phyloP scores from a whole-genome alignment of 1,284 basidiomycete species.

The Trichosporon asahii region DNA sequence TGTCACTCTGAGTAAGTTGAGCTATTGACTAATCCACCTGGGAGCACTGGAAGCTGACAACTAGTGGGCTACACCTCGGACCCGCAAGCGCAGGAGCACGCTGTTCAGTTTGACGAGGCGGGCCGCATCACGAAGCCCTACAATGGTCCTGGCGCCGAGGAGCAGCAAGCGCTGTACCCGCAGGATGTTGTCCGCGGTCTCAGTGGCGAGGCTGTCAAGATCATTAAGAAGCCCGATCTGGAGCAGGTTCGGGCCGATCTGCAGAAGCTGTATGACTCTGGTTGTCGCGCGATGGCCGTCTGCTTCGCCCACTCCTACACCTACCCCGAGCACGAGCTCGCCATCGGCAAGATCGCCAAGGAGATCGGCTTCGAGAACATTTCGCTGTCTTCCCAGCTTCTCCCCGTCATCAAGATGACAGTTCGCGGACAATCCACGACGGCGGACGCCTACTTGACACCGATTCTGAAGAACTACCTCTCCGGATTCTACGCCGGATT shows the following conservation, averaged over 20 bases:
- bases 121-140: constrained; percentile 66
- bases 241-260: constrained; percentile 57
- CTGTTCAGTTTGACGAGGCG: constrained; percentile 67
- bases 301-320: constrained; percentile 81
- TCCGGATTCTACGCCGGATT: constrained; percentile 90
- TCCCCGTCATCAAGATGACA: constrained; percentile 92
- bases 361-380: constrained; percentile 78
- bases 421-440: constrained; percentile 87
- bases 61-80: constrained; percentile 81
- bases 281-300: constrained; percentile 79
- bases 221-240: constrained; percentile 49
- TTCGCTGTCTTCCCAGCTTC: constrained; percentile 79
- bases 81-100: constrained; percentile 70
- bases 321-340: constrained; percentile 60
- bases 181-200: constrained; percentile 67
- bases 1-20: constrained; percentile 66
- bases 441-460: constrained; percentile 94
- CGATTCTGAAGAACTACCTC: constrained; percentile 79
- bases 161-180: constrained; percentile 15
- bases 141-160: constrained; percentile 52
- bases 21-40: neutral
- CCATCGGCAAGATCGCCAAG: constrained; percentile 69
- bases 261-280: constrained; percentile 65
- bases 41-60: neutral
- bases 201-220: constrained; percentile 85